Conservation (phyloP, 176 grass and related monocot genomes). For the Musa acuminata region DNA sequence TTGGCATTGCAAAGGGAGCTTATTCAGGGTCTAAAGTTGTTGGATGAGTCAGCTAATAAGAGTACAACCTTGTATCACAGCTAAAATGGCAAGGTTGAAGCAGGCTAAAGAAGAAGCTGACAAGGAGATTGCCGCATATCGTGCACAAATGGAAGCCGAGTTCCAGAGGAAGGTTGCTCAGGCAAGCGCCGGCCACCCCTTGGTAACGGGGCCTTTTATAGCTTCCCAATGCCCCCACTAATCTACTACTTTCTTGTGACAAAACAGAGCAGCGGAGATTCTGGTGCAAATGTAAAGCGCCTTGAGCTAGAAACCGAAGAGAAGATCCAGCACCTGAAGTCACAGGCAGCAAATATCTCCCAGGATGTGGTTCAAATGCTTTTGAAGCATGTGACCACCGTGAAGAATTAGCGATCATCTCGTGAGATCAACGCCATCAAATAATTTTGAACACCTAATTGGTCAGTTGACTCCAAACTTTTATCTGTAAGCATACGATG, state of each 20-base stretch:
- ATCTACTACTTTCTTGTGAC: background rate
- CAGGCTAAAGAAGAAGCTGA: slow-evolving; percentile 18
- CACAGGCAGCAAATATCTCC: slow-evolving; percentile 11
- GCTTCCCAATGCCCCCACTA: background rate
- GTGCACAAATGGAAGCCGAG: slow-evolving; percentile 6
- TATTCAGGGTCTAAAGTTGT: too few species aligned
- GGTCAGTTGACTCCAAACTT: too few species aligned
- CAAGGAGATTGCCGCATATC: slow-evolving; percentile 7
- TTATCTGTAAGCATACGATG: too few species aligned
- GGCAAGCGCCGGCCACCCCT: background rate
- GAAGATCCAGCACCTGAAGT: slow-evolving; percentile 13
- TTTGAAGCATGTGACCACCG: slow-evolving; percentile 18
- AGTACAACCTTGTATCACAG: background rate
- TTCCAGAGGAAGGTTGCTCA: slow-evolving; percentile 13
- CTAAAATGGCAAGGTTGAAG: background rate
- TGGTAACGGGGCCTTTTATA: background rate
- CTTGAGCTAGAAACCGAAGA: slow-evolving; percentile 19
- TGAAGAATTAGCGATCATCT: background rate
- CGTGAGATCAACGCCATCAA: background rate
- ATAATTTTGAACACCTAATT: too few species aligned
- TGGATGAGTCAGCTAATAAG: background rate
- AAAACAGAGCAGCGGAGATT: slow-evolving; percentile 19
- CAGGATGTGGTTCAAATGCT: slow-evolving; percentile 18
- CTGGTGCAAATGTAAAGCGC: slow-evolving; percentile 17
- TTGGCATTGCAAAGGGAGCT: too few species aligned